Evolutionary conservation across 1,139 yeast species (phyloP), one percentile per base, ranked within the genome.

Genomic region (Eremothecium sinecaudum): DNA sequence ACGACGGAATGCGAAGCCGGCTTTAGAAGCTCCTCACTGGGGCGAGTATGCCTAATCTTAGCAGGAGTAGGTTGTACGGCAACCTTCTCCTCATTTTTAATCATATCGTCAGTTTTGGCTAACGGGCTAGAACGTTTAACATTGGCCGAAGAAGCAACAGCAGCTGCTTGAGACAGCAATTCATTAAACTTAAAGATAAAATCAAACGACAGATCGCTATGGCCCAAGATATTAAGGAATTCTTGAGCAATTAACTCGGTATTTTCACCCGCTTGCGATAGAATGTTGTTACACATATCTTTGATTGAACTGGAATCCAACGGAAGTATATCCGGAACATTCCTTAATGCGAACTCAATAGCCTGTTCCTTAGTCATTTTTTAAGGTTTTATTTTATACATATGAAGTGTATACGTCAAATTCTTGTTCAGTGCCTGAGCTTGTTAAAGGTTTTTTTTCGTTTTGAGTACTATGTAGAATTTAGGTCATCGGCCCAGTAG

Each of bases 181-280:
- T 48, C 50, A 33, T 50, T 53, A 28, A 56, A 57, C 19, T 41
- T 41, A 19, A 50, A 42, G 8, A 53, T 47, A 33, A 57, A 56
- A 18, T 50, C 53, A 34, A 53, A 51, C 0, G 57, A 44, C 11
- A 43, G 21, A 24, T 53, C 58, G 12, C 46, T 53, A 4, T 52
- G 55, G 3, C 61, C 61, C 28, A 57, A 35, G 9, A 57, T 44
- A 23, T 50, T 53, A n/a, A 56, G 31, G 31, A 57, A 54, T 3
- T 43, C 46, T 23, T 50, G 46, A 1, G 59, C 57, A 19, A 56
- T 44, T 7, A 41, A 27, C 11, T 54, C 58, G 4, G 51, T 41
- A 21, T 39, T 38, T 3, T 32, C 18, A 20, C 40, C 32, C 7
- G 28, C 38, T 12, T 36, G 36, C 16, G 27, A 19, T 14, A 56